These are phyloP conservation scores for Plantago coronopus DNA, from an alignment of 305 asterid genomes.

Conservation along the genomic window DNA sequence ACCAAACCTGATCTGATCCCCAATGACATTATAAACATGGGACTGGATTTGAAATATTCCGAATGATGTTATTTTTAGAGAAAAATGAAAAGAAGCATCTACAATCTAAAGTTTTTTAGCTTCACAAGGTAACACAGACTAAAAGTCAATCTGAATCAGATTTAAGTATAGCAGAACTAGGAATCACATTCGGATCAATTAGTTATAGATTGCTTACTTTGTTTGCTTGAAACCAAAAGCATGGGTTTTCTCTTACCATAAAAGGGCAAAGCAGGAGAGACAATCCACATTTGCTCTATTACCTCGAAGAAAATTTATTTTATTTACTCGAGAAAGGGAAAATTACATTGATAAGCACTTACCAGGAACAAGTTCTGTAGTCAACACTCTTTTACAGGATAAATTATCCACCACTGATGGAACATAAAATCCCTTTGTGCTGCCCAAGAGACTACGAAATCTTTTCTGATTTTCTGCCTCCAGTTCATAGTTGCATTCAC, in stretches of 20 bases:
- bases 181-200: neutral
- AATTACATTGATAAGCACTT: conserved; percentile 24
- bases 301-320: conserved; percentile 2
- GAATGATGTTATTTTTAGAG: neutral
- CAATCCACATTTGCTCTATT: conserved; percentile 5
- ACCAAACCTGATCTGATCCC: too few species aligned
- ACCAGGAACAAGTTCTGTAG: conserved; percentile 93
- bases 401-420: conserved; percentile 76
- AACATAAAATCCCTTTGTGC: conserved; percentile 64
- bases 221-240: neutral
- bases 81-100: too few species aligned
- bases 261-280: conserved; percentile 17
- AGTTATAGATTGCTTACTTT: neutral
- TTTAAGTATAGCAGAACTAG: neutral
- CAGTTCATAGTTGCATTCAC: conserved; percentile 83
- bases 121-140: conserved; percentile 10
- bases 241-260: neutral
- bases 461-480: conserved; percentile 82
- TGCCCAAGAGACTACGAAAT: conserved; percentile 54
- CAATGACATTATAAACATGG: too few species aligned
- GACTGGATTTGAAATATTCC: too few species aligned
- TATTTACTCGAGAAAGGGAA: conserved; percentile 11
- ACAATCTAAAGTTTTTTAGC: neutral
- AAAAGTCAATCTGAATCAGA: neutral
- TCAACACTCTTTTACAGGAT: conserved; percentile 74